Evolutionary conservation across 1,284 basidiomycete genomes (phyloP), one percentile per base, ranked within the genome.

Genomic region (Sanghuangporus weigelae): DNA sequence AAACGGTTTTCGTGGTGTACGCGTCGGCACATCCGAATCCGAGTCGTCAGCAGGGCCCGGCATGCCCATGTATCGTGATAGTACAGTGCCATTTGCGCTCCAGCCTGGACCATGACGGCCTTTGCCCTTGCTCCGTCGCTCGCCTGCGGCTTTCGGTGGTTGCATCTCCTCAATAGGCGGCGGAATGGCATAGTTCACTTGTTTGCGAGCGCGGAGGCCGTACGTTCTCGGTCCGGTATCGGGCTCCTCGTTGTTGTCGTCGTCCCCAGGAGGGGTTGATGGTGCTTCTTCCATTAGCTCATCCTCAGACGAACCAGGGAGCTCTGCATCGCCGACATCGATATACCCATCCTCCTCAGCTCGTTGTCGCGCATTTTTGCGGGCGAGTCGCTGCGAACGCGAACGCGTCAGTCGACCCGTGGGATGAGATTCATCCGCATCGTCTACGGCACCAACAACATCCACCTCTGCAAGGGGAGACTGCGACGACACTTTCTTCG

Each of bases 141-240:
- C 73, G 40, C 68, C 31, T 5, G 8, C 66, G 61, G 71, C 71
- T 14, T 73, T 71, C 6, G 79, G 75, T 0, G 80, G 81, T 0
- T 81, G 80, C n/a, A 74, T 77, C 56, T 89, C 87, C 63, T 91
- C 89, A 19, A 92, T 75, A 0, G 87, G 86, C 0, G 89, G 89
- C 0, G 87, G 89, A 31, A 92, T 89, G 4, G 86, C 85, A 66
- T 92, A 92, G 71, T 91, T 90, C 69, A 91, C 84, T 69, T 65
- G 44, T 42, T 81, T 82, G 55, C 91, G 77, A 67, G 84, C 81
- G 35, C 89, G 77, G 23, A 92, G 76, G 0, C 83, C 70, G 68
- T 92, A 92, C 8, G 85, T 84, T 66, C 78, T 81, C 31, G 74
- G 55, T 1, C 48, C 58, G 19, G 53, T 54, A n/a, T 54, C 53